Conservation (phyloP, 2,329 filamentous ascomycete genomes). For the Cercospora berteroae region DNA sequence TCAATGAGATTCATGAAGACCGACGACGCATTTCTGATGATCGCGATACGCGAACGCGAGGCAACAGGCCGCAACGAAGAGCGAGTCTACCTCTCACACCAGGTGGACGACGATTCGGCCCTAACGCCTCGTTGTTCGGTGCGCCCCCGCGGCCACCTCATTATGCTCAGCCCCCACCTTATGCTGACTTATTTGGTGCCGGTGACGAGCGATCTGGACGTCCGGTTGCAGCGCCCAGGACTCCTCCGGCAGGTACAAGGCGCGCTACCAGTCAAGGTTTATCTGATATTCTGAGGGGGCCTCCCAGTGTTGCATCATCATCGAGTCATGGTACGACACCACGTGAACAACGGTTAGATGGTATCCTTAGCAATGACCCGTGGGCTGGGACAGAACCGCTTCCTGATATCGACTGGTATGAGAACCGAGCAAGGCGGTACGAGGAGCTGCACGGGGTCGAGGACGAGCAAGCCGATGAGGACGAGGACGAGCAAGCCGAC, state of each 20-base stretch:
- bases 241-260: not conserved
- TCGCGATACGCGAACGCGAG: not conserved
- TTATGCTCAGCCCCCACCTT: not conserved
- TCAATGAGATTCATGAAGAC: not conserved
- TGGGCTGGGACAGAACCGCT: not conserved
- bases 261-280: not conserved
- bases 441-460: not conserved
- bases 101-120: not conserved
- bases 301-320: not conserved
- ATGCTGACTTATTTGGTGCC: too few relatives aligned
- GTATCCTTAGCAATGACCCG: not conserved
- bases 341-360: not conserved
- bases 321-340: not conserved
- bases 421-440: not conserved
- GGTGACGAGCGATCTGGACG: too few relatives aligned
- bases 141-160: not conserved
- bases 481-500: not conserved
- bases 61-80: not conserved
- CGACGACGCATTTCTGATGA: not conserved
- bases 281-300: not conserved
- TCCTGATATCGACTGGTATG: not conserved
- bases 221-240: not conserved
- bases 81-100: not conserved
- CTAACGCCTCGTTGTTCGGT: not conserved
- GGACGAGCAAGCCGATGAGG: not conserved